Evolutionary conservation across 257 asterid genomes (phyloP), one percentile per base, ranked within the genome.

Genomic region (Ophiorrhiza pumila): DNA sequence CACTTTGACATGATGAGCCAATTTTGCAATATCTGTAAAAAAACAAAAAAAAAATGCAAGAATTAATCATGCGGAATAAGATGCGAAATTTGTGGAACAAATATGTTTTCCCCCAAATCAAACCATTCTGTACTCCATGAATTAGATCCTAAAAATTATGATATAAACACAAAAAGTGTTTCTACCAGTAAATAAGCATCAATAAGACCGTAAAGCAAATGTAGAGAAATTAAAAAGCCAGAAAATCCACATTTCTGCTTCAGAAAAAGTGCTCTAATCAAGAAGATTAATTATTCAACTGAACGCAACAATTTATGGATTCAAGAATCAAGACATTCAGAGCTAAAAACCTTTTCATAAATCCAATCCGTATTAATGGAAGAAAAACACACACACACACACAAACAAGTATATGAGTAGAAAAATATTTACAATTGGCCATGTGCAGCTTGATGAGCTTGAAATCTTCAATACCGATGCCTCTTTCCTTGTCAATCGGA

Each of bases 381-480:
- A 58, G 64, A 13, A 12, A 58, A 53, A n/a, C n/a, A n/a, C 2
- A 58, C 14, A 7, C 18, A 15, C 25, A 27, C 8, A 15, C 64
- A 58, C 39, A 37, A 37, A 29, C 37, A 4, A 12, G 37, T 6
- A 29, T 5, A 37, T 7, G 9, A 22, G 27, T 15, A 39, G 25
- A 37, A 39, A 0, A 37, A n/a, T 41, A 63, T 7, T 75, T 89
- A 93, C 98, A 89, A 78, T 82, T 87, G 58, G 96, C 68, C 95
- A 89, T 93, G 72, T 88, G 94, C 66, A 88, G 78, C 81, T 93
- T 93, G 90, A 91, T 83, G 80, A 93, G 96, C 88, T 91, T 93
- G 86, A 85, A 87, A 83, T 93, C 98, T 65, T 93, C 97, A 49
- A 86, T 83, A 34, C 91, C 88, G 18, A 93, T 84, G 69, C 97